Evolutionary conservation across 352 stramenopile species (phyloP).

Genomic region (Pythium volutum): DNA sequence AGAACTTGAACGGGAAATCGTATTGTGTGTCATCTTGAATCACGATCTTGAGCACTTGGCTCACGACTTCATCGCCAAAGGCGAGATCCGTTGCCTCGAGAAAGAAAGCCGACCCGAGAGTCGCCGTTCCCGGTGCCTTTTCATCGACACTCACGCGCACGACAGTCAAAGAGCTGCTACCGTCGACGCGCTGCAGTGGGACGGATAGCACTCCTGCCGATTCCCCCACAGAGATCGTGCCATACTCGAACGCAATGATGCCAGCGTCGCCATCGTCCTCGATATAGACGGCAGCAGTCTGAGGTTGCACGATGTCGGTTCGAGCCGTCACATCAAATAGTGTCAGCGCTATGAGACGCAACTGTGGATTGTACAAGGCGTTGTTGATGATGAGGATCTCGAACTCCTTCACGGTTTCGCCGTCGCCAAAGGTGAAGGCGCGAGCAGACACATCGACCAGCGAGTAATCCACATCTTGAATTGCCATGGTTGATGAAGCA

Average conservation of each 20-base stretch:
- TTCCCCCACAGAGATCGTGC: constrained; percentile 28
- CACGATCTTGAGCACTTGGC: constrained; percentile 24
- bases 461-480: constrained; percentile 32
- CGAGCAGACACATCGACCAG: constrained; percentile 19
- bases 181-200: constrained; percentile 30
- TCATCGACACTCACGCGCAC: constrained; percentile 27
- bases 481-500: constrained; percentile 13
- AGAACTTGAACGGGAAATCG: constrained; percentile 46
- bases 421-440: constrained; percentile 37
- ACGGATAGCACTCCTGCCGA: constrained; percentile 26
- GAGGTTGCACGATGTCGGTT: constrained; percentile 26
- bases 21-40: constrained; percentile 47
- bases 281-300: constrained; percentile 33
- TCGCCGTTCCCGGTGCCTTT: constrained; percentile 18
- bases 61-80: constrained; percentile 37
- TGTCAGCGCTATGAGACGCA: constrained; percentile 29
- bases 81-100: constrained; percentile 26
- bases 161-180: constrained; percentile 30
- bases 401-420: constrained; percentile 35
- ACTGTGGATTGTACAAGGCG: constrained; percentile 28
- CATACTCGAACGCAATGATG: constrained; percentile 36
- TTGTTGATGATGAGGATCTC: constrained; percentile 43
- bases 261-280: constrained; percentile 56
- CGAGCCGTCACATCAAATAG: constrained; percentile 41
- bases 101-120: constrained; percentile 29